Evolutionary conservation across 2,329 filamentous ascomycete species (phyloP).

Genomic region (Botrytis paeoniae): DNA sequence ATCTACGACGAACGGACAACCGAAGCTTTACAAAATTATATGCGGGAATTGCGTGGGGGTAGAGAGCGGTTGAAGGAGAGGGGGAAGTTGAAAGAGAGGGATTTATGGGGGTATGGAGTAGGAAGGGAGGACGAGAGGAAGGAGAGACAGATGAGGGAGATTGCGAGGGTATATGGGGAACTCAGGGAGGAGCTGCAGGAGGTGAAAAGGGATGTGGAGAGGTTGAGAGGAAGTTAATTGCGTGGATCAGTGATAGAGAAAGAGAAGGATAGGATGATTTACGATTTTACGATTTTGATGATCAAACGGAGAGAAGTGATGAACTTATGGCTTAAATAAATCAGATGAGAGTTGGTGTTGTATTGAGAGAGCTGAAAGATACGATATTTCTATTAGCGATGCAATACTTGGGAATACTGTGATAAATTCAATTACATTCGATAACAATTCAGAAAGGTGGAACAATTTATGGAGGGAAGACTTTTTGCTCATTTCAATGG

Average conservation of each 20-base stretch:
- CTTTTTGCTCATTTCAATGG: background rate
- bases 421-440: background rate
- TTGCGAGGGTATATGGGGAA: conserved; percentile 37
- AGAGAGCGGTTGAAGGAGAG: conserved; percentile 34
- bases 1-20: conserved; percentile 35
- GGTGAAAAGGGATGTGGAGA: conserved; percentile 36
- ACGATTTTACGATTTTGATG: conserved; percentile 5
- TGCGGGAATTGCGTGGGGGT: conserved; percentile 31
- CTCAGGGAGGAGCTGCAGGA: conserved; percentile 34
- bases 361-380: background rate
- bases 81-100: conserved; percentile 29
- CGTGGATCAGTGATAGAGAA: background rate
- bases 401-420: background rate
- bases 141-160: conserved; percentile 37
- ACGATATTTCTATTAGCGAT: background rate
- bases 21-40: conserved; percentile 33
- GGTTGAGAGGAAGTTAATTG: conserved; percentile 28
- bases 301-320: background rate
- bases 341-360: background rate
- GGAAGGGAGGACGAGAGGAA: conserved; percentile 31
- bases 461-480: background rate
- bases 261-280: background rate
- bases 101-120: conserved; percentile 37
- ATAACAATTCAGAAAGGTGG: no score
- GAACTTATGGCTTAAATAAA: background rate